Conservation (phyloP, 2,329 filamentous ascomycete species). For the Fonsecaea pedrosoi region DNA sequence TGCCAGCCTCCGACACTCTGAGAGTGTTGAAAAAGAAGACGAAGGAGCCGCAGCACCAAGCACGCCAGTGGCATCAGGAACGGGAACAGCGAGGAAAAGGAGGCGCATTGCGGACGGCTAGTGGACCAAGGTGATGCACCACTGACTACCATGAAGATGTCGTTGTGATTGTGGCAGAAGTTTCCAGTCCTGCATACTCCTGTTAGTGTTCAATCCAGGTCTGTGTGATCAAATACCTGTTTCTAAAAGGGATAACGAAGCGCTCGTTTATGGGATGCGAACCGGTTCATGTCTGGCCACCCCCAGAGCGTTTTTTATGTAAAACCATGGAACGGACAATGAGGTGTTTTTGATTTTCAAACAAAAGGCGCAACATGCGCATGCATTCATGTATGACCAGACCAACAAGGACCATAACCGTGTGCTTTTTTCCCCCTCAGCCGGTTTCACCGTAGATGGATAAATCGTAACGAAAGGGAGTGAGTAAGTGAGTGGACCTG, state of each 20-base stretch:
- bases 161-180: background rate
- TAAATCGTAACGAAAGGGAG: too few relatives aligned
- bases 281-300: too few relatives aligned
- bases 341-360: too few relatives aligned
- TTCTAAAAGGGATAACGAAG: background rate
- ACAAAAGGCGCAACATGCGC: too few relatives aligned
- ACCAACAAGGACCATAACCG: too few relatives aligned
- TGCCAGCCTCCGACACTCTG: constrained; percentile 34
- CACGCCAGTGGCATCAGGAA: constrained; percentile 19
- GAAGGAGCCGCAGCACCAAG: constrained; percentile 22
- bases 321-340: too few relatives aligned
- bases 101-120: constrained; percentile 34
- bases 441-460: too few relatives aligned
- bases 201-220: background rate
- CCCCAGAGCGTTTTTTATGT: background rate
- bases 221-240: background rate
- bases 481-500: too few relatives aligned
- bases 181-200: background rate
- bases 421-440: too few relatives aligned
- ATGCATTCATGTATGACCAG: too few relatives aligned
- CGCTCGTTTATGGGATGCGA: background rate
- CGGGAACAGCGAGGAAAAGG: constrained; percentile 36
- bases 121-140: background rate
- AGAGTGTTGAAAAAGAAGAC: constrained; percentile 31
- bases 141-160: background rate